A percentile compares a stretch with the other conserved stretches of the same genome.
Conservation (phyloP, 2,329 filamentous ascomycete species). For the Elsinoe ampelina region DNA sequence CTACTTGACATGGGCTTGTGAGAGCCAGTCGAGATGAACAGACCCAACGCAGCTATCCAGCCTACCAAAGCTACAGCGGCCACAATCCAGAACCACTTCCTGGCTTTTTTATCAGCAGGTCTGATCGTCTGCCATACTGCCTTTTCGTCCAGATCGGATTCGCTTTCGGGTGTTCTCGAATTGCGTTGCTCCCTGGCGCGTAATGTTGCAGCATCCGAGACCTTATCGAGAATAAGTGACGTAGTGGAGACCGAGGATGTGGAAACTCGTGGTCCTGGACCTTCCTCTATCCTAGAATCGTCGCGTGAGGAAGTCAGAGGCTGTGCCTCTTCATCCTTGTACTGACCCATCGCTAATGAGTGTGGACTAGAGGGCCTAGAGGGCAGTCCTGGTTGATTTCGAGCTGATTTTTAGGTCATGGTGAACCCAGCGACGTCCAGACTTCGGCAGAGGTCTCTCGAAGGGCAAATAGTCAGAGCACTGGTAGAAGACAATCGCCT, state of each 20-base stretch:
- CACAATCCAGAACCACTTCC: slow-evolving; percentile 53
- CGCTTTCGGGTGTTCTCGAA: slow-evolving; percentile 26
- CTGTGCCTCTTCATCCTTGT: slow-evolving; percentile 36
- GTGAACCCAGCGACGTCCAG: too few species aligned
- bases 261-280: slow-evolving; percentile 40
- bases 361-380: too few species aligned
- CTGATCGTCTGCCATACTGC: slow-evolving; percentile 29
- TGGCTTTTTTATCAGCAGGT: slow-evolving; percentile 56
- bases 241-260: slow-evolving; percentile 73
- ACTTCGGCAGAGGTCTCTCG: too few species aligned
- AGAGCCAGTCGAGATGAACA: slow-evolving; percentile 56
- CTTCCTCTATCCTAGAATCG: slow-evolving; percentile 2
- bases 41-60: slow-evolving; percentile 59
- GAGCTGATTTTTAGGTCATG: too few species aligned
- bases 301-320: slow-evolving; percentile 30
- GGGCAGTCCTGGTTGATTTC: too few species aligned
- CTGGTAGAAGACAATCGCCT: too few species aligned
- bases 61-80: slow-evolving; percentile 52
- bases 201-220: slow-evolving; percentile 43
- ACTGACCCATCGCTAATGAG: slow-evolving; percentile 13
- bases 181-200: slow-evolving; percentile 40
- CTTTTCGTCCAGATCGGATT: slow-evolving; percentile 45
- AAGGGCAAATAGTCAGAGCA: too few species aligned
- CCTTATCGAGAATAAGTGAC: slow-evolving; percentile 69
- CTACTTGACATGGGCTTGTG: slow-evolving; percentile 57